A percentile compares a stretch with the other conserved stretches of the same genome.
Conservation (phyloP, 441 rosid species). For the Viola pubescens region DNA sequence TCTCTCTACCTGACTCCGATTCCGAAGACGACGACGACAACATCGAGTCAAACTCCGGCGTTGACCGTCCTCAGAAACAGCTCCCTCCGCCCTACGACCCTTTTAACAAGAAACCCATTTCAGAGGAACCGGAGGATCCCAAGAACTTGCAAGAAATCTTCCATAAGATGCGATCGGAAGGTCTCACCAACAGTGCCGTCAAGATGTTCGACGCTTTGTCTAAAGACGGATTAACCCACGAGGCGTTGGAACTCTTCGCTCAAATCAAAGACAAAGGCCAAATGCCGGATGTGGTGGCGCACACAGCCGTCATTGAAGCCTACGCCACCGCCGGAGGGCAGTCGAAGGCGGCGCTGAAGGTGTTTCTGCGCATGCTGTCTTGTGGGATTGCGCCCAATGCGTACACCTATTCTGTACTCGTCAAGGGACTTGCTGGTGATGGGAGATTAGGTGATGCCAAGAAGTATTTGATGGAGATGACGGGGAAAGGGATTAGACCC, state of each 20-base stretch:
- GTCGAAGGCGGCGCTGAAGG: conserved; percentile 49
- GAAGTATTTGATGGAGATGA: conserved; percentile 58
- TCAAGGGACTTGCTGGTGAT: conserved; percentile 49
- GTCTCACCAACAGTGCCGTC: conserved; percentile 43
- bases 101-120: conserved; percentile 35
- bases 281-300: conserved; percentile 66
- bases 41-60: background rate
- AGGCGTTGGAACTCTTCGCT: conserved; percentile 59
- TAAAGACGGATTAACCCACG: conserved; percentile 62
- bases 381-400: conserved; percentile 61
- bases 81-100: conserved; percentile 66
- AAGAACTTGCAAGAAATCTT: conserved; percentile 53
- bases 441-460: conserved; percentile 31
- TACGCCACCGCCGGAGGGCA: conserved; percentile 56
- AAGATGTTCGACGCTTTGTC: conserved; percentile 85
- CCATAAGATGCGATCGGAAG: conserved; percentile 53
- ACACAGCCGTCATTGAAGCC: conserved; percentile 65
- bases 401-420: conserved; percentile 53
- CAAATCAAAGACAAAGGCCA: conserved; percentile 57
- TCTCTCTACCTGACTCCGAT: conserved; percentile 46
- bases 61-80: conserved; percentile 15
- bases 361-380: conserved; percentile 53
- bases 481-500: conserved; percentile 48
- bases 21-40: conserved; percentile 20
- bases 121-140: conserved; percentile 51